Evolutionary conservation across 306 rosid species (phyloP).

Genomic region (Prunus kanzakura): DNA sequence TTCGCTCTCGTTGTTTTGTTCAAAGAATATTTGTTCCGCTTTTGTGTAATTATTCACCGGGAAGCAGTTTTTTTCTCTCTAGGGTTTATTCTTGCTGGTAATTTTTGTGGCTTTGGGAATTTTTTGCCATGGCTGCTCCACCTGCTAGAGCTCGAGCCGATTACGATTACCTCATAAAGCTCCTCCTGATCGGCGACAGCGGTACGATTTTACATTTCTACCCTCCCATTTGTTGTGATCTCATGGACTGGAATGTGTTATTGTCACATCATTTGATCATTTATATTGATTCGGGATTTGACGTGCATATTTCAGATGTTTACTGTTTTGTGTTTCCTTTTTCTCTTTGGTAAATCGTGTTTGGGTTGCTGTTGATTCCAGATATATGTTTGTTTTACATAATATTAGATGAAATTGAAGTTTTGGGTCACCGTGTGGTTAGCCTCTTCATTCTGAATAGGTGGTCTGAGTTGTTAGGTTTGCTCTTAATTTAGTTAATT

Average conservation of each 20-base stretch:
- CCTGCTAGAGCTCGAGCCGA: slow-evolving; percentile 98
- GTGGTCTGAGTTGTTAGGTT: neutral
- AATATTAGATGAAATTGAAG: neutral
- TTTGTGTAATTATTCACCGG: neutral
- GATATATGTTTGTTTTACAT: neutral
- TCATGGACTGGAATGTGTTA: neutral
- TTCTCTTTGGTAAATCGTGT: neutral
- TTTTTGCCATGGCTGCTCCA: slow-evolving; percentile 52
- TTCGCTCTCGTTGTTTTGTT: neutral
- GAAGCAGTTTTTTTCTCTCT: slow-evolving; percentile 4
- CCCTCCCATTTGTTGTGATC: neutral
- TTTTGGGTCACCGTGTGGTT: neutral
- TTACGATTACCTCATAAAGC: slow-evolving; percentile 92
- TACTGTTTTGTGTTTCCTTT: neutral
- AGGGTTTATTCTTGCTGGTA: neutral
- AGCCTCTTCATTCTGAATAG: neutral
- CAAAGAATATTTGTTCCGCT: neutral
- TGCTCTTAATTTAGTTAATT: neutral
- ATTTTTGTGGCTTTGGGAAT: slow-evolving; percentile 6
- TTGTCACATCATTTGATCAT: neutral
- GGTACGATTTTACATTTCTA: slow-evolving; percentile 45
- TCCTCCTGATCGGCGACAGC: slow-evolving; percentile 95
- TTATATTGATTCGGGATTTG: neutral
- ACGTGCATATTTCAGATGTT: neutral
- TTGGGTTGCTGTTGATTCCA: neutral